Percentiles rank a stretch among this genome's conserved stretches.
Evolutionary conservation across 305 asterid species (phyloP).

Genomic region (Rubia occidens): DNA sequence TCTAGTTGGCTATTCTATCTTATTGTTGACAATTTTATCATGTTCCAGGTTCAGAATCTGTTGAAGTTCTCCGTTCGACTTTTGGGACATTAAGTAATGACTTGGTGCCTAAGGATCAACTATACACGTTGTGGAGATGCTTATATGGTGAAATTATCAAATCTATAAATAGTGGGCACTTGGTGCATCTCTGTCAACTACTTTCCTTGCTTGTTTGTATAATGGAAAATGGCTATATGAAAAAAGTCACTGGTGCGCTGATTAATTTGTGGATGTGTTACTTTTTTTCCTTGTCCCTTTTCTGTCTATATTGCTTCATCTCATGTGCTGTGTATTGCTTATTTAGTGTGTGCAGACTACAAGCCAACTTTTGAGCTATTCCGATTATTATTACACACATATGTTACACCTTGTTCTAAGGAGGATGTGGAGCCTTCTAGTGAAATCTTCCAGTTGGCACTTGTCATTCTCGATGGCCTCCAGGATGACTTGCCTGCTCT

Average conservation of each 20-base stretch:
- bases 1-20: not conserved
- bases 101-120: constrained; percentile 37
- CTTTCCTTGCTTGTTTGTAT: constrained; percentile 54
- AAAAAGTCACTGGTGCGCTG: constrained; percentile 54
- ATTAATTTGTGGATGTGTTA: not conserved
- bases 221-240: constrained; percentile 37
- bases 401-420: constrained; percentile 32
- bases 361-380: constrained; percentile 43
- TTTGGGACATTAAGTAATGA: constrained; percentile 57
- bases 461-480: constrained; percentile 63
- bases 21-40: constrained; percentile 16
- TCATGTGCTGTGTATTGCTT: constrained; percentile 13
- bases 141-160: constrained; percentile 43
- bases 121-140: constrained; percentile 46
- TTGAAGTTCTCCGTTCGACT: constrained; percentile 52
- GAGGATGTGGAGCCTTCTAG: constrained; percentile 32
- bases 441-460: constrained; percentile 48
- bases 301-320: constrained; percentile 12
- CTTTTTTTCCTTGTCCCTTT: not conserved
- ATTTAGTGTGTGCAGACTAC: constrained; percentile 38
- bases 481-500: constrained; percentile 32
- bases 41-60: constrained; percentile 45
- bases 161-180: constrained; percentile 30
- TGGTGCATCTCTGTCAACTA: constrained; percentile 43
- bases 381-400: constrained; percentile 46